Base-by-base conservation (phyloP, 75 land plant genomes). In the Pinus albicaulis region DNA sequence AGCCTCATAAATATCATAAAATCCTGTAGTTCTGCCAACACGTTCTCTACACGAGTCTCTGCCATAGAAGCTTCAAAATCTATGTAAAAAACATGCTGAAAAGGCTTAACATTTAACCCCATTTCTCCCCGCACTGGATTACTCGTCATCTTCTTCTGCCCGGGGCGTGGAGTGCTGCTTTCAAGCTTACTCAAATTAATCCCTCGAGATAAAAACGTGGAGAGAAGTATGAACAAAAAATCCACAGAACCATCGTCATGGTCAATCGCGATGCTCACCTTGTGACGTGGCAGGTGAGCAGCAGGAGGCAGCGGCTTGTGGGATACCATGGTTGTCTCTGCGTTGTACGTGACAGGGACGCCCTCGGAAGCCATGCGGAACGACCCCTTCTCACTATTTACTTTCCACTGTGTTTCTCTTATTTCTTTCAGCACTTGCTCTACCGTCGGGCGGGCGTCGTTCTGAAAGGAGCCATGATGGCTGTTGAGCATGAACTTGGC, bases 321-420 rank as follows among this genome's bases (percentile, higher is more conserved):
- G 65, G 34, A 28, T 31, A 62, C 76, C 71, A 20, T 55, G 57
- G 85, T 82, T 22, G 85, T 82, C 28, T 57, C 70, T 68, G 80
- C 85, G 74, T 78, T 80, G 85, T 80, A 83, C 10, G 85, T 78
- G 12, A 82, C 85, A 22, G 71, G 75, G 48, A 63, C 28, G 69
- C 85, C 85, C 59, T 83, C 82, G 82, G 75, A 83, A 48, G 85
- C 82, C 58, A 83, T 78, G 58, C 82, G 60, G 5, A 64, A 17
- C 3, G 2, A 10, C 11, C 2, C 24, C 48, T 48, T 28, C n/a
- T 36, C 12, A 5, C 16, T 19, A 17, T 15, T 31, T 31, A 15
- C 17, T 31, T 31, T 38, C 48, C 48, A 44, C 48, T 0, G 48
- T 44, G 7, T 44, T 64, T 64, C 68, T 4, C 36, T 31, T 34